phyloP scores from a whole-genome alignment of 495 filamentous ascomycete genomes.

The Cudoniella acicularis region DNA sequence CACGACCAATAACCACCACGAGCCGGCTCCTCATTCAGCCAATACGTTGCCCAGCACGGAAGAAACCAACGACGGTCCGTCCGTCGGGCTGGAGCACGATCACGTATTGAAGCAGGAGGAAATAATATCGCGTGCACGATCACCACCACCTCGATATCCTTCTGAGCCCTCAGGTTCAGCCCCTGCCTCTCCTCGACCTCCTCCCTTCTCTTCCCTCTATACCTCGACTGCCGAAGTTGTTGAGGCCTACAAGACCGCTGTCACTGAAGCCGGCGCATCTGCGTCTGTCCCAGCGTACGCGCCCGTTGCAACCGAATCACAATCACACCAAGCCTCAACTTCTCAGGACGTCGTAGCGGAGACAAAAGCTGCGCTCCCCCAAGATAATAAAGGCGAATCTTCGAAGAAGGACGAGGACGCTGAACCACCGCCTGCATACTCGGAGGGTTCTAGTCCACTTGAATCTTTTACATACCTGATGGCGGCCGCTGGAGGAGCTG shows the following conservation, averaged over 20 bases:
- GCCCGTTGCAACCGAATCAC: slow-evolving; percentile 38
- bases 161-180: slow-evolving; percentile 62
- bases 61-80: slow-evolving; percentile 60
- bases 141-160: slow-evolving; percentile 60
- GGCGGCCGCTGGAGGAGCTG: slow-evolving; percentile 92
- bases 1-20: slow-evolving; percentile 3
- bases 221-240: slow-evolving; percentile 20
- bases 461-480: slow-evolving; percentile 94
- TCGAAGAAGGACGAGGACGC: slow-evolving; percentile 71
- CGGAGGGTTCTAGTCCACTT: slow-evolving; percentile 88
- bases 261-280: slow-evolving; percentile 51
- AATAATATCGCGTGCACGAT: slow-evolving; percentile 33
- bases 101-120: slow-evolving; percentile 34
- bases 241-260: slow-evolving; percentile 39
- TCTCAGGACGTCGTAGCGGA: slow-evolving; percentile 56
- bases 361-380: slow-evolving; percentile 77
- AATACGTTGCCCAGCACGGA: slow-evolving; percentile 70
- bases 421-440: slow-evolving; percentile 94
- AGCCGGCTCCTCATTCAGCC: slow-evolving; percentile 15
- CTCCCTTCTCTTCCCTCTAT: slow-evolving; percentile 64
- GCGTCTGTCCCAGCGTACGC: slow-evolving; percentile 61
- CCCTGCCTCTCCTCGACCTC: slow-evolving; percentile 49
- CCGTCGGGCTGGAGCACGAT: slow-evolving; percentile 44
- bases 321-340: slow-evolving; percentile 14
- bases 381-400: slow-evolving; percentile 70